phyloP scores from a whole-genome alignment of 768 basidiomycete genomes.

The Suillus lakei region DNA sequence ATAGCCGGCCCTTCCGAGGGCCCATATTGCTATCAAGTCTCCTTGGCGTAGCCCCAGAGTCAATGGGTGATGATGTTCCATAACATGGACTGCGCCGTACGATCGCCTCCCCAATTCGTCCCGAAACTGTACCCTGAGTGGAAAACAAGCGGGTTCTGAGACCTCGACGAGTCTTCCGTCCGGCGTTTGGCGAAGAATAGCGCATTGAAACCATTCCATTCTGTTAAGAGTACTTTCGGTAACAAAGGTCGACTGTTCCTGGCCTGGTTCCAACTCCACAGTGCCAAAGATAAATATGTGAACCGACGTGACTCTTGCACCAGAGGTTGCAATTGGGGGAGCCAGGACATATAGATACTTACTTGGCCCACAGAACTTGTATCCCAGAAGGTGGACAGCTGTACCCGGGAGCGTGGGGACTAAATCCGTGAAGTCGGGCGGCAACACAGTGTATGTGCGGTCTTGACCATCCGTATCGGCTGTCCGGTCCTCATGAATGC shows the following conservation, averaged over 20 bases:
- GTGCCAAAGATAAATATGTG: constrained; percentile 2
- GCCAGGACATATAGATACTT: not conserved
- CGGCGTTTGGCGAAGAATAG: not conserved
- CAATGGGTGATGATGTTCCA: constrained; percentile 1
- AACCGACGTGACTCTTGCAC: not conserved
- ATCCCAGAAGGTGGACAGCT: not conserved
- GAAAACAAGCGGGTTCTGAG: not conserved
- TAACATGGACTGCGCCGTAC: not conserved
- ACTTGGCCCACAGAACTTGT: not conserved
- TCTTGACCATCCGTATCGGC: not conserved
- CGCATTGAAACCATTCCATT: constrained; percentile 7
- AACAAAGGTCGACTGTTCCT: not conserved
- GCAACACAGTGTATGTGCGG: not conserved
- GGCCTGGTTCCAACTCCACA: not conserved
- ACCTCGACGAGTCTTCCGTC: not conserved
- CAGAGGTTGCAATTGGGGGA: not conserved
- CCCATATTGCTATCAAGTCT: constrained; percentile 3
- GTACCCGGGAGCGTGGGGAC: not conserved
- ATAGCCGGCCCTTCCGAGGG: not conserved
- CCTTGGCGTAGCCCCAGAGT: constrained; percentile 1
- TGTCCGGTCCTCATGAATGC: not conserved
- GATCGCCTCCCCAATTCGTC: not conserved
- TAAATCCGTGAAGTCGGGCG: not conserved
- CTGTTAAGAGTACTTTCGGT: not conserved
- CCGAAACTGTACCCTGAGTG: not conserved